Conservation (phyloP, 495 filamentous ascomycete genomes). For the Lasiosphaeria hispida region DNA sequence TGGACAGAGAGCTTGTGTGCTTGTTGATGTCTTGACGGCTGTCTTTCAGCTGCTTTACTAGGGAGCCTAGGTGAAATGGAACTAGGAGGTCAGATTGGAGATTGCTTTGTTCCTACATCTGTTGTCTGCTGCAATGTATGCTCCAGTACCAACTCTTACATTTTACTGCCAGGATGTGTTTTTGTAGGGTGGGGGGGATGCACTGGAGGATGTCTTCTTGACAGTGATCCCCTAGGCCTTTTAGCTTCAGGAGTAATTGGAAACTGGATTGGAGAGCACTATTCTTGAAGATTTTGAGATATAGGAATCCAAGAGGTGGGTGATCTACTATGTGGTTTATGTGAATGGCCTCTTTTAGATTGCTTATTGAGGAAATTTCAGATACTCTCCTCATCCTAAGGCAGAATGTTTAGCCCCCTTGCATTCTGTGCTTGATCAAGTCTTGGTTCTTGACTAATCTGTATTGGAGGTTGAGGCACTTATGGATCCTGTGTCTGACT, state of each 20-base stretch:
- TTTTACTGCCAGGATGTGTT: not conserved
- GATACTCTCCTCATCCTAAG: conserved; percentile 2
- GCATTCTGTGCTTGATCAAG: conserved; percentile 1
- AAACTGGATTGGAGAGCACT: not conserved
- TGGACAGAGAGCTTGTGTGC: not conserved
- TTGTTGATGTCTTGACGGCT: not conserved
- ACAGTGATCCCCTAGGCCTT: not conserved
- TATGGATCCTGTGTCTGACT: conserved; percentile 2
- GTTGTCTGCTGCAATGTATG: not conserved
- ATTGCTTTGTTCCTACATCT: not conserved
- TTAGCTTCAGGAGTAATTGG: conserved; percentile 1
- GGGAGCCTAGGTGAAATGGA: not conserved
- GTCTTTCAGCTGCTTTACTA: not conserved
- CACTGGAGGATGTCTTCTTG: not conserved
- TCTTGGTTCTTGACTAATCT: conserved; percentile 4
- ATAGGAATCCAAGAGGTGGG: conserved; percentile 1
- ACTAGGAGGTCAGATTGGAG: conserved; percentile 1
- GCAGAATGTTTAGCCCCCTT: conserved; percentile 6
- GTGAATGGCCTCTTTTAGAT: conserved; percentile 4
- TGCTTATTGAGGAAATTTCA: not conserved
- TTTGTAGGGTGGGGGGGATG: not conserved
- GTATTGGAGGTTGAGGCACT: not conserved
- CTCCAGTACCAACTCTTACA: not conserved
- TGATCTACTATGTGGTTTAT: conserved; percentile 1
- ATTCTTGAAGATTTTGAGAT: conserved; percentile 1